These are phyloP conservation scores for Rhodamnia rubescens DNA, from an alignment of 345 rosid species.

Conservation along the genomic window DNA sequence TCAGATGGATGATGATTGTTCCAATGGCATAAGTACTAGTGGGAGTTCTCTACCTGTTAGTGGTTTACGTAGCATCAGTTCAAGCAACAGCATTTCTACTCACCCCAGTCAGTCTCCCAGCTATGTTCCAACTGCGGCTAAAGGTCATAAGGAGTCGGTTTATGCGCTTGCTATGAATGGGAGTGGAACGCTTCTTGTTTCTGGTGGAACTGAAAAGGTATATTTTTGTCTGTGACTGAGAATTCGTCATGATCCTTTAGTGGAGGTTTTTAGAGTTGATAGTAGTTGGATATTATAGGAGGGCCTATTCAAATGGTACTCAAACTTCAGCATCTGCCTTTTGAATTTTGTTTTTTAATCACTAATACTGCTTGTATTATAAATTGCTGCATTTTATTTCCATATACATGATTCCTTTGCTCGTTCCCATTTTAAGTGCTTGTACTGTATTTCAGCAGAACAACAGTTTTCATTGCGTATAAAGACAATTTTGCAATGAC, in stretches of 20 bases:
- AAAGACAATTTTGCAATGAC: not conserved
- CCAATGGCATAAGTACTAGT: conserved; percentile 55
- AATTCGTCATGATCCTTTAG: not conserved
- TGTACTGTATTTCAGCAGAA: not conserved
- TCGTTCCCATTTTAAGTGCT: not conserved
- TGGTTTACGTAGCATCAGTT: conserved; percentile 69
- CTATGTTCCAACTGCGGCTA: conserved; percentile 67
- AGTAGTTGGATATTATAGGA: not conserved
- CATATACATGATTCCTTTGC: not conserved
- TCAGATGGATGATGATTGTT: conserved; percentile 61
- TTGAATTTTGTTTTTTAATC: not conserved
- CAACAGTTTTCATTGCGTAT: not conserved
- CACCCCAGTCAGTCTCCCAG: conserved; percentile 69
- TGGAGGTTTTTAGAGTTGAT: not conserved
- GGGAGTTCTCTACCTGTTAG: conserved; percentile 50
- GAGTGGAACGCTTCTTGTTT: conserved; percentile 79
- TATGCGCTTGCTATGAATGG: conserved; percentile 98
- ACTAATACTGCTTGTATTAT: not conserved
- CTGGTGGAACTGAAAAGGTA: conserved; percentile 99
- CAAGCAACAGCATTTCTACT: conserved; percentile 68
- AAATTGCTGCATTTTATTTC: not conserved
- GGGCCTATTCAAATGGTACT: not conserved
- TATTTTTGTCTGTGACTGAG: not conserved
- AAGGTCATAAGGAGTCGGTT: conserved; percentile 99
- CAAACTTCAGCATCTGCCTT: not conserved